Evolutionary conservation across 23 red algal species (phyloP).

Genomic region (Chondrus crispus): DNA sequence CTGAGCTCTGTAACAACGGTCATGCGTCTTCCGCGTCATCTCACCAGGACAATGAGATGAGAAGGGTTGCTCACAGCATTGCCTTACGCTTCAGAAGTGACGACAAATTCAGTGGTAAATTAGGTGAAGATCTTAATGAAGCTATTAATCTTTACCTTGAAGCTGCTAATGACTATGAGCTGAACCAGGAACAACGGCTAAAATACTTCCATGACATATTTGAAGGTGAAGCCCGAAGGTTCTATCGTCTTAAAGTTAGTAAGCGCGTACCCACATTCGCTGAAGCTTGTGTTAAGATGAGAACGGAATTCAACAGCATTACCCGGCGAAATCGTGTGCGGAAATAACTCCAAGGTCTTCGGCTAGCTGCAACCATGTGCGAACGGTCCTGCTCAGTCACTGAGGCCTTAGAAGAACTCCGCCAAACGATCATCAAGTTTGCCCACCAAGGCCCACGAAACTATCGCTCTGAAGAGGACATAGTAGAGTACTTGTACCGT

Average conservation of each 20-base stretch:
- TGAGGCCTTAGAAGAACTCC: conserved; percentile 13
- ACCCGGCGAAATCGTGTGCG: neutral
- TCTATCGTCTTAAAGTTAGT: neutral
- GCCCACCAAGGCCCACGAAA: neutral
- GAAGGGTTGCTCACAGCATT: neutral
- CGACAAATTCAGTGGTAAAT: neutral
- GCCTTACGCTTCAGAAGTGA: neutral
- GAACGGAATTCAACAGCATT: neutral
- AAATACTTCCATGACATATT: neutral
- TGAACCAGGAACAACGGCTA: neutral
- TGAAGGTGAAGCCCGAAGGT: neutral
- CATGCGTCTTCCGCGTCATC: too few relatives aligned
- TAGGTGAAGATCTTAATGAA: neutral
- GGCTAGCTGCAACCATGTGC: neutral
- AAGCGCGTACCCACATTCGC: neutral
- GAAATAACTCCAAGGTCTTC: neutral
- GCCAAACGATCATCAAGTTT: neutral
- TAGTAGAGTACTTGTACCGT: neutral
- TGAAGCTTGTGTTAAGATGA: neutral
- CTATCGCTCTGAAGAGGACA: neutral
- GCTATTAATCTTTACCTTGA: neutral
- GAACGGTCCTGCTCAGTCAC: neutral
- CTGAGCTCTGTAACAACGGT: too few relatives aligned
- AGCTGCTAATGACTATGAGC: neutral
- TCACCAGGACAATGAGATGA: too few relatives aligned